Base-by-base conservation (phyloP, 768 basidiomycete genomes). In the Russula dissimulans region DNA sequence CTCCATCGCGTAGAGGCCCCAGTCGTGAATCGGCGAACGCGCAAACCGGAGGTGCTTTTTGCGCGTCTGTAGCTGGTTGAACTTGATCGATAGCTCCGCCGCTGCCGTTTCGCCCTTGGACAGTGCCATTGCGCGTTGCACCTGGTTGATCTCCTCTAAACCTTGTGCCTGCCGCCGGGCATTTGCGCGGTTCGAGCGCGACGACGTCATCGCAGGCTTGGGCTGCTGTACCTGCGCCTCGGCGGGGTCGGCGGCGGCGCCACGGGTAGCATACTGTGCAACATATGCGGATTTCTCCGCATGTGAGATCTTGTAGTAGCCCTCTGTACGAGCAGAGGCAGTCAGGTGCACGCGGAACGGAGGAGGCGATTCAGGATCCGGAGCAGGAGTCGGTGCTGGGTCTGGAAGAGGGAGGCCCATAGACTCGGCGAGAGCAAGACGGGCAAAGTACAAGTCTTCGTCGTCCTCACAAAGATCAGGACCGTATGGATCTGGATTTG, bases 1-100 rank as follows among this genome's bases (percentile, higher is more conserved):
- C 77, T 99, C 97, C 89, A 97, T 90, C 34, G 97, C 95, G 71
- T 97, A 99, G 69, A 99, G 71, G 4, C 97, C 97, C 90, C 95
- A 99, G 67, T 95, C 95, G 69, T 99, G 95, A 60, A 99, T 99
- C 17, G 94, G 93, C 29, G 91, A 94, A 44, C 93, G 79, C 4
- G 92, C 89, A 68, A 99, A 99, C 38, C 92, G 86, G 39, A 99
- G 81, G 67, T 95, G 94, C 76, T 99, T 99, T 84, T 98, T 98
- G 64, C 97, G 78, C 39, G 95, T 93, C 73, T 97, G 91, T 26
- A 99, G 81, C 75, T 98, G 97, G 72, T 98, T 98, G 78, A 98
- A 98, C 77, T 97, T 95, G 79, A 97, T 89, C n/a, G 76, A 78
- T 45, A 89, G 71, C 70, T 91, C 82, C 54, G 77, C 82, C 26